Percentiles rank a stretch among this genome's conserved stretches.
Evolutionary conservation across 805 yeast species (phyloP).

Genomic region (Teunomyces gatunensis): DNA sequence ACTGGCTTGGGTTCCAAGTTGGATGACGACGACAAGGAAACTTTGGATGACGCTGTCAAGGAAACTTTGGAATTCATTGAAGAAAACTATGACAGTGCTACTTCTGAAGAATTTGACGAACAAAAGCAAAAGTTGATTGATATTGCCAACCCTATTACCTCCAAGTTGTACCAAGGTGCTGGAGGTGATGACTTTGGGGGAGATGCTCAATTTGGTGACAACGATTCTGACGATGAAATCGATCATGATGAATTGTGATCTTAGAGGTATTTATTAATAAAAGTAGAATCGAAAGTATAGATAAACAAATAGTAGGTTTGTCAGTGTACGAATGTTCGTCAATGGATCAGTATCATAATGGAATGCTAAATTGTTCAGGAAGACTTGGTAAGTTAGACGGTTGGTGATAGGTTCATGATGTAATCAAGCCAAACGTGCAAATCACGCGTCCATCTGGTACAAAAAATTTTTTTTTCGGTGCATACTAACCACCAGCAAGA

Average conservation of each 20-base stretch:
- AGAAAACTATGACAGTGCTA: slow-evolving; percentile 79
- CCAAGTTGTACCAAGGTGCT: slow-evolving; percentile 63
- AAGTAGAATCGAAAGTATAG: neutral
- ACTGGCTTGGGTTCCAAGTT: slow-evolving; percentile 68
- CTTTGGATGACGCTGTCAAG: slow-evolving; percentile 79
- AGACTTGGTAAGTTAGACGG: neutral
- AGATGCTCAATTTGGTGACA: slow-evolving; percentile 39
- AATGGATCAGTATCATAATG: too few relatives aligned
- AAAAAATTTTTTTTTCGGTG: slow-evolving; percentile 12
- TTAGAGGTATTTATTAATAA: slow-evolving; percentile 4
- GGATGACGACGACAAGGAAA: slow-evolving; percentile 88
- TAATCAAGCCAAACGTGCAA: neutral
- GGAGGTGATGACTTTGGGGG: slow-evolving; percentile 44
- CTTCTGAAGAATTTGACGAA: slow-evolving; percentile 90
- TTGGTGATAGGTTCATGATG: neutral
- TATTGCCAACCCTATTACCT: slow-evolving; percentile 87
- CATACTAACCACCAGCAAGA: slow-evolving; percentile 4
- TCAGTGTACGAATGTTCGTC: too few relatives aligned
- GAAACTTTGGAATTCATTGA: slow-evolving; percentile 88
- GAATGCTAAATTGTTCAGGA: too few relatives aligned
- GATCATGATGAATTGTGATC: slow-evolving; percentile 45
- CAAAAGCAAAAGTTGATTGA: slow-evolving; percentile 80
- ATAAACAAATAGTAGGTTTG: neutral
- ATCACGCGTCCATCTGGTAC: slow-evolving; percentile 13
- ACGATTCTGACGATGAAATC: slow-evolving; percentile 42